phyloP scores from a whole-genome alignment of 108 stramenopile genomes.

The Fragilariopsis cylindrus region DNA sequence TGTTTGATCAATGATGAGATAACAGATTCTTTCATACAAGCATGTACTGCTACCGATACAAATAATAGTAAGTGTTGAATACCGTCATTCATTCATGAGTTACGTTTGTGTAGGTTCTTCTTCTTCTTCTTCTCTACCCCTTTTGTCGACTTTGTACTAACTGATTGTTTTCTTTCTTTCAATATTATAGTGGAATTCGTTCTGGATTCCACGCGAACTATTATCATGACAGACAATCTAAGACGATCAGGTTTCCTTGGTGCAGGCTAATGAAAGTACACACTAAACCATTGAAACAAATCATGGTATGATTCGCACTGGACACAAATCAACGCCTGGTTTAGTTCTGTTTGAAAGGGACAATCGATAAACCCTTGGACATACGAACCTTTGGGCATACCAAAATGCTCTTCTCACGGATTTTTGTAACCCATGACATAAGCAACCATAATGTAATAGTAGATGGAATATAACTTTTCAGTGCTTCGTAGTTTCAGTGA shows the following conservation, averaged over 20 bases:
- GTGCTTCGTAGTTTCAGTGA: not conserved
- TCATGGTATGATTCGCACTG: slow-evolving; percentile 14
- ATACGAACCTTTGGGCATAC: not conserved
- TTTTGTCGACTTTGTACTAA: not conserved
- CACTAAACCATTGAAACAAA: slow-evolving; percentile 4
- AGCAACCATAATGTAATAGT: slow-evolving; percentile 5
- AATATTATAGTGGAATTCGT: slow-evolving; percentile 77
- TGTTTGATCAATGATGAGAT: slow-evolving; percentile 87
- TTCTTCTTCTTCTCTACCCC: not conserved
- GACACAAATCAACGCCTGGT: slow-evolving; percentile 10
- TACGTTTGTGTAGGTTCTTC: not conserved
- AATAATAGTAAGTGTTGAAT: slow-evolving; percentile 70
- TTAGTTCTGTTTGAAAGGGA: not conserved
- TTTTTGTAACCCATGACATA: slow-evolving; percentile 9
- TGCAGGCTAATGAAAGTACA: slow-evolving; percentile 51
- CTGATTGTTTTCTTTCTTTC: not conserved
- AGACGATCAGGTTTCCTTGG: slow-evolving; percentile 89
- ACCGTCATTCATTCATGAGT: not conserved
- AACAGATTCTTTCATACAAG: slow-evolving; percentile 90
- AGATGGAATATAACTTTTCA: slow-evolving; percentile 16
- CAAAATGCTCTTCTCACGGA: slow-evolving; percentile 3
- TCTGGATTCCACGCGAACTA: slow-evolving; percentile 89
- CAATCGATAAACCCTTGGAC: not conserved
- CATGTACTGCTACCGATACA: slow-evolving; percentile 98
- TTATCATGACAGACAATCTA: slow-evolving; percentile 91